Base-by-base conservation (phyloP, 1,284 basidiomycete species). In the Austropuccinia psidii region DNA sequence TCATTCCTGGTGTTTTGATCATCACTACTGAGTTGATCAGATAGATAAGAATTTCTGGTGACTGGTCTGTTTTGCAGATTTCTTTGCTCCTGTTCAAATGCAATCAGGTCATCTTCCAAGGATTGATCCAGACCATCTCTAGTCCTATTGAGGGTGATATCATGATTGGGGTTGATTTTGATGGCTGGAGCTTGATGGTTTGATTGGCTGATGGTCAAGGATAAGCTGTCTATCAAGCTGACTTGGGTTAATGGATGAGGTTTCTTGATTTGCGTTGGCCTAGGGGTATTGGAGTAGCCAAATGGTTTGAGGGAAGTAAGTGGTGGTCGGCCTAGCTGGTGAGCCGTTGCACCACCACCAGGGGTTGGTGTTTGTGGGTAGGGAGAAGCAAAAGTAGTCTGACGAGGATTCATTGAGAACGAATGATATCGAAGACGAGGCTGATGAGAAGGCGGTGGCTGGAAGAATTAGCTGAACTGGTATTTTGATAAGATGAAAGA, bases 301-400 rank as follows among this genome's bases (percentile, higher is more conserved):
- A 72, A 72, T 29, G 57, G 57, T 54, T 72, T 72, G 37, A 72
- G 69, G 2, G 69, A 72, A 58, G 69, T 72, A 17, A 72, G 58
- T 24, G 68, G 68, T 35, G 68, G 68, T 72, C 68, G 39, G 19
- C 45, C 47, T 19, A 37, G 57, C 31, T 61, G 41, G 39, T 60
- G 43, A 41, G 54, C 52, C 17, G 21, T 68, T 4, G 68, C 55
- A 11, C 55, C 60, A 24, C 68, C 68, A 61, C 68, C 68, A 8
- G 68, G 68, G 37, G 68, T 72, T n/a, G 68, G 68, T 60, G 68
- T 72, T 61, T 72, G 68, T 27, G 68, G 68, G 45, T 72, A 72
- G 61, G 68, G 68, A 15, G 68, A 72, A 33, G 68, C 68, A 49
- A 72, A 72, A 7, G 55, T 43, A 24, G 57, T 50, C 15, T n/a